phyloP scores from a whole-genome alignment of 768 basidiomycete species.

The Lactarius pseudohatsudake region DNA sequence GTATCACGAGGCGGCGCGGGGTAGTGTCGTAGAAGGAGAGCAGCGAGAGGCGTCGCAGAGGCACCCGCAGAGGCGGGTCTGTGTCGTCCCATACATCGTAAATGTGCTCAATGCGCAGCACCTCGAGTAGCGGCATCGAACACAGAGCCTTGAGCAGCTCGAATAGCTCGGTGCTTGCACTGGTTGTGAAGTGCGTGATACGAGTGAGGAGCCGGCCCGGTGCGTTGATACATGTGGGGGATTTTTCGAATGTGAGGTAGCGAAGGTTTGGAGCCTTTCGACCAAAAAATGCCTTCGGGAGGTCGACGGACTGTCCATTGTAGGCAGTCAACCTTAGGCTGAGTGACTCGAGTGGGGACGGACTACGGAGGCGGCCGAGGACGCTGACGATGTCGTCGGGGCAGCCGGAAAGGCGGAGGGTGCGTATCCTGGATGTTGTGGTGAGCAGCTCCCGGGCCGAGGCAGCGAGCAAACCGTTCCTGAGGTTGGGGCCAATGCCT shows the following conservation, averaged over 20 bases:
- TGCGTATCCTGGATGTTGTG: too few relatives aligned
- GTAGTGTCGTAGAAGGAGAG: conserved; percentile 16
- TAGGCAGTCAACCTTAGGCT: too few relatives aligned
- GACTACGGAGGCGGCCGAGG: too few relatives aligned
- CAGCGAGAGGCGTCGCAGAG: conserved; percentile 6
- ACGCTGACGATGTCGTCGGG: too few relatives aligned
- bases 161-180: neutral
- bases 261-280: conserved; percentile 9
- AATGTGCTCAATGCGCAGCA: conserved; percentile 17
- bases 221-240: neutral
- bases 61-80: neutral
- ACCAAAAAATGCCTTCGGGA: conserved; percentile 10
- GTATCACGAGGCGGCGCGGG: conserved; percentile 8
- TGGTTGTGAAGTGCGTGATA: conserved; percentile 16
- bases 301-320: neutral
- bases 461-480: too few relatives aligned
- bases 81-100: conserved; percentile 3
- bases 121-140: conserved; percentile 14
- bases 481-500: too few relatives aligned
- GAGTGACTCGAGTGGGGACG: too few relatives aligned
- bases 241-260: conserved; percentile 1
- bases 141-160: conserved; percentile 2
- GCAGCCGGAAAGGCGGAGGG: too few relatives aligned
- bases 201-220: conserved; percentile 12
- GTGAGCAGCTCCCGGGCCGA: too few relatives aligned